Evolutionary conservation across 495 filamentous ascomycete genomes (phyloP), one percentile per base, ranked within the genome.

Genomic region (Patellaria atrata): DNA sequence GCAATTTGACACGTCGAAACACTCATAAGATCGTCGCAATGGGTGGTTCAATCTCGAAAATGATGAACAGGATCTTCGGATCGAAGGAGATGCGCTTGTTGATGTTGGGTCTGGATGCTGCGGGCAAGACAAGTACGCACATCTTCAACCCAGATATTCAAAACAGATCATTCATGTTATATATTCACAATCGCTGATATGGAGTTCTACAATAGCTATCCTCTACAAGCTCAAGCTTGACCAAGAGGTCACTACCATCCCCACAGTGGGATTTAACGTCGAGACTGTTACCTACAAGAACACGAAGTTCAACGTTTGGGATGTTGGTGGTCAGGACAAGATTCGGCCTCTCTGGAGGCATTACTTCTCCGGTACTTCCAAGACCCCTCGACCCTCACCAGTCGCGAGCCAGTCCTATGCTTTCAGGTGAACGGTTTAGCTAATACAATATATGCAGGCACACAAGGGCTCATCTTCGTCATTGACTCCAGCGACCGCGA

Each of bases 221-320:
- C 77, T 97, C n/a, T 97, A 97, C 71, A 94, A 94, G 68, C 72
- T 97, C 55, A 96, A 96, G 70, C 75, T 96, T 43, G 84, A 92
- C 56, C 85, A 93, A 59, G 81, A 91, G 47, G 85, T 99, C 47
- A 96, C 91, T 30, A 96, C 91, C n/a, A 96, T 99, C 47, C 89
- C 89, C 17, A 96, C 89, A 20, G 89, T 96, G 49, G 91, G 89
- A 37, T 97, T 97, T 68, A 97, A 97, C 64, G 89, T 97, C 53
- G 89, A 97, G 65, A 92, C 82, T n/a, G 83, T 97, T 38, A 91
- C 84, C 33, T 92, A 93, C 63, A 94, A 93, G 68, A 97, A 97
- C 54, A 83, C 93, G 56, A 93, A 94, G 58, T 97, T 97, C 69
- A 94, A 94, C 50, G 85, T 97, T 37, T 97, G 89, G 89, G 89